Base-by-base conservation (phyloP, 495 filamentous ascomycete species). In the Xylaria venustula region DNA sequence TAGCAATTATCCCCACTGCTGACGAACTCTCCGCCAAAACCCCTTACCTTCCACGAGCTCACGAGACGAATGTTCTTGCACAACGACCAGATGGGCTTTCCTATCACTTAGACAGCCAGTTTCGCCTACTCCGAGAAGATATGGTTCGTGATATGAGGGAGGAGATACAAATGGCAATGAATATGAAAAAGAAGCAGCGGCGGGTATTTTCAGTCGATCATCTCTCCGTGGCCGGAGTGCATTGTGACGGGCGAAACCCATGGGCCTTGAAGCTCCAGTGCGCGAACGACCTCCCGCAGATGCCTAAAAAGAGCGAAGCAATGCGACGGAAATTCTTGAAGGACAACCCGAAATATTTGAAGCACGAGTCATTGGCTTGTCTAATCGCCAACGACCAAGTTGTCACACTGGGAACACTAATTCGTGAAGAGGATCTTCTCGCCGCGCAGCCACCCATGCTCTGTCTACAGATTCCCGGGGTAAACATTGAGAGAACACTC, bases 111-210 rank as follows among this genome's bases (percentile, higher is more conserved):
- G 89, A 90, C 69, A 90, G 89, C 66, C 88, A 91, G 57, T 93
- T 91, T 63, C 87, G 90, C 0, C 80, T 92, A 5, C 71, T 90
- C 7, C 71, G 90, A 1, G 88, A 92, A 55, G 89, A 92, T 58
- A 84, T 91, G 80, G 70, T 91, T 0, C 79, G 72, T 0, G 87
- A 87, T 53, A 67, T 91, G 5, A 80, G 86, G 0, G 81, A 86
- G 12, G 86, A 86, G 36, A 37, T 86, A 0, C 79, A 82, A 44
- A 68, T 79, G 15, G 79, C 77, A 2, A 54, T 30, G 6, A 77
- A 75, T 0, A 62, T 41, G 37, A 83, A 81, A 57, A 81, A 80
- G 47, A 36, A 36, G 26, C 66, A 61, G 22, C 49, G 70, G 61
- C 34, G 70, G 67, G 40, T 66, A 22, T 12, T 56, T 54, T 54